A percentile compares a stretch with the other conserved stretches of the same genome.
Evolutionary conservation across 257 asterid species (phyloP).

Genomic region (Plantago ovata): DNA sequence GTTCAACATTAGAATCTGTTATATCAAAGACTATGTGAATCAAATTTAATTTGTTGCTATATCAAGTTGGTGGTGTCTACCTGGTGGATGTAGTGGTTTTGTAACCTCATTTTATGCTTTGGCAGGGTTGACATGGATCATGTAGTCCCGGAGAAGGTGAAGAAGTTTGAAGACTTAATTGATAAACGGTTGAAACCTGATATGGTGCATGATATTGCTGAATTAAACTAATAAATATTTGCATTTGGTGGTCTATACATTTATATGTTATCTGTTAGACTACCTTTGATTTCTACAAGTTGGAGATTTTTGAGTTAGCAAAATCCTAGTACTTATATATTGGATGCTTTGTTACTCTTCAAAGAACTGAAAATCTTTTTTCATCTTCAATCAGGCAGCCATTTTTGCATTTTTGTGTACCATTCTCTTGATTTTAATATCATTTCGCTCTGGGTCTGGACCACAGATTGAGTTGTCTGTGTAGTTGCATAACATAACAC

Average conservation of each 20-base stretch:
- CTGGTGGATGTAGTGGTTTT: conserved; percentile 6
- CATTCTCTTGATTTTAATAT: no score
- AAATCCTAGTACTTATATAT: not conserved
- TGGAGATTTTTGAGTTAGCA: not conserved
- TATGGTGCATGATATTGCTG: conserved; percentile 71
- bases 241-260: not conserved
- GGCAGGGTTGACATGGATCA: conserved; percentile 52
- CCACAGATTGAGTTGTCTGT: no score
- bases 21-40: no score
- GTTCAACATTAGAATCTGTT: no score
- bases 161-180: conserved; percentile 67
- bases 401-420: no score
- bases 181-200: conserved; percentile 85
- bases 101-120: conserved; percentile 18
- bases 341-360: no score
- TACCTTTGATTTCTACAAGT: not conserved
- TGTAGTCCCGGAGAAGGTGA: conserved; percentile 48
- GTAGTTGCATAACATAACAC: no score
- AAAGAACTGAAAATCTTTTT: no score
- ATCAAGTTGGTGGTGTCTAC: no score
- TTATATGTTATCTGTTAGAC: not conserved
- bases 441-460: no score
- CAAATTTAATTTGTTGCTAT: no score
- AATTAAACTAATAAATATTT: conserved; percentile 13
- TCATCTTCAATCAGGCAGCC: no score